Base-by-base conservation (phyloP, 1,284 basidiomycete genomes). In the Inonotus hispidus region DNA sequence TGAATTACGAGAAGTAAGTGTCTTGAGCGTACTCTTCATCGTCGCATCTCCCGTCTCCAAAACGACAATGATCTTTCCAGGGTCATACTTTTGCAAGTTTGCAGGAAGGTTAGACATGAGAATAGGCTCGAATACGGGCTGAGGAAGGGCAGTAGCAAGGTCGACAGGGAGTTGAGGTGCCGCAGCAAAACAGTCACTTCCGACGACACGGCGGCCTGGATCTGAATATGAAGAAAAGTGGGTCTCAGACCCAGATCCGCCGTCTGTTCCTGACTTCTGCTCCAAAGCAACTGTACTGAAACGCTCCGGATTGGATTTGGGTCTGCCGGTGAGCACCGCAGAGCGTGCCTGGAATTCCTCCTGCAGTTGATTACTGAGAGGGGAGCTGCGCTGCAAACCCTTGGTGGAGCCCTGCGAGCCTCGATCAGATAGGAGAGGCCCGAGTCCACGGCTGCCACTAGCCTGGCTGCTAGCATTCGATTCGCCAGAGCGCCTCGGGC, bases 1-100 rank as follows among this genome's bases (percentile, higher is more conserved):
- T 0, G 89, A 92, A 1, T 84, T 80, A 6, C 87, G 82, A 14
- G 88, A 88, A 1, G 74, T 77, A 57, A 92, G 71, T 1, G 90
- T 88, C 35, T 76, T 74, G 59, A 89, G 71, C 0, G 85, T 86
- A 2, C 87, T 88, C 58, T 81, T 81, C 68, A 82, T 80, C 0
- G 82, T 83, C 21, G 75, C 68, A 0, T 87, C 87, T 65, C 81
- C 85, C 53, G 86, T 83, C 69, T 92, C 91, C 56, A 94, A 77
- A 60, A 85, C 84, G 73, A 93, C 86, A 67, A 93, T 89, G 64
- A 94, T 84, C 66, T 88, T 88, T 60, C 85, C 80, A 63, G 80
- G 81, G 56, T 85, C 83, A 53, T 85, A 82, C 71, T 92, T 91
- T 56, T 85, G 83, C 69, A 92, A 89, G 68, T 85, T 83, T 83